Base-by-base conservation (phyloP, 805 yeast species). In the Schizosaccharomyces japonicus region DNA sequence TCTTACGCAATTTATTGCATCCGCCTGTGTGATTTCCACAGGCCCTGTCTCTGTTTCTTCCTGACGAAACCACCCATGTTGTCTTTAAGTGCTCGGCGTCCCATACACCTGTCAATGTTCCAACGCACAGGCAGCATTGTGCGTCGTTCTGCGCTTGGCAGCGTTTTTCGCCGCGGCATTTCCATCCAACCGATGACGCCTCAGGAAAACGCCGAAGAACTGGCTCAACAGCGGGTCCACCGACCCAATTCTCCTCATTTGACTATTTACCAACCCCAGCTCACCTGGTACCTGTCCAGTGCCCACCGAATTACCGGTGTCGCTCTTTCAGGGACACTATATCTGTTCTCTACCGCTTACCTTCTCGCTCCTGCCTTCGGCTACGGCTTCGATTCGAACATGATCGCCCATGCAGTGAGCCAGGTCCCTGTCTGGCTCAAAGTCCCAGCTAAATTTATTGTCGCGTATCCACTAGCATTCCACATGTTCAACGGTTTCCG, bases 181-280 rank as follows among this genome's bases (percentile, higher is more conserved):
- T 25, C 23, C 33, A 68, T 76, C 11, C 69, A 72, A 51, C 60
- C 63, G 52, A 70, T 83, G 46, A 65, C 81, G 31, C 67, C 69
- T 39, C 72, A 66, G 25, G 73, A 74, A 54, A 92, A 80, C 57
- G 71, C 79, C 54, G 71, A 71, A 31, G 69, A 84, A 49, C 71
- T 87, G 52, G 70, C 74, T 49, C 75, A 76, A 48, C 96, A 87
- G 69, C 76, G 98, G 64, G 72, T 69, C 54, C 72, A 75, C 66
- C 78, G 98, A 66, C 96, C 96, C 30, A 65, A 72, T 13, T 83
- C 95, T 28, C 96, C 96, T 49, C 93, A 87, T 63, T 69, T 87
- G 59, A 66, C 76, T 52, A 85, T 90, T 60, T 87, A 87, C 68
- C 71, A 85, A 67, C 92, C 92, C 40, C 95, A 90, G 67, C 60